Conservation (phyloP, 73 alveolate species). For the Effrenium voratum region DNA sequence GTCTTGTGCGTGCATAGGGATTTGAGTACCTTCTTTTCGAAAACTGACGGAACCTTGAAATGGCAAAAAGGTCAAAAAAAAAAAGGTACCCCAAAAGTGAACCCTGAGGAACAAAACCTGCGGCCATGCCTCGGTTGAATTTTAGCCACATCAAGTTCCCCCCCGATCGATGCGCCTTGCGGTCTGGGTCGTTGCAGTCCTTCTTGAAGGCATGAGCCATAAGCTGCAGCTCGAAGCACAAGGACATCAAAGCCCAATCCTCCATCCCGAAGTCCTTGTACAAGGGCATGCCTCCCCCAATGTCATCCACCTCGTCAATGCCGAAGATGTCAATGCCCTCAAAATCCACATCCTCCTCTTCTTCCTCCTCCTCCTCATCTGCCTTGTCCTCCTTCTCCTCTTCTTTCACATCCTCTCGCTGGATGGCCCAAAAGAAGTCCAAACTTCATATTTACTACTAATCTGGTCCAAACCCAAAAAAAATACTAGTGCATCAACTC, state of each 20-base stretch:
- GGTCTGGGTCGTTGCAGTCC: slow-evolving; percentile 80
- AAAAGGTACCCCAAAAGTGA: too few species aligned
- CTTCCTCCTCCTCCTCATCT: slow-evolving; percentile 31
- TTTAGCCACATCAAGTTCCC: neutral
- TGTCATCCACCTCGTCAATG: slow-evolving; percentile 91
- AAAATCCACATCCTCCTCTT: slow-evolving; percentile 46
- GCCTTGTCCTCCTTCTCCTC: slow-evolving; percentile 20
- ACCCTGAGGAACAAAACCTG: too few species aligned
- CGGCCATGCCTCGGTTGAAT: neutral
- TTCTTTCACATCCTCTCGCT: slow-evolving; percentile 4
- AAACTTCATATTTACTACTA: too few species aligned
- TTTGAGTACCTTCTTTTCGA: too few species aligned
- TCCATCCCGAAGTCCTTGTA: slow-evolving; percentile 50
- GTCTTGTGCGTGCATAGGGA: too few species aligned
- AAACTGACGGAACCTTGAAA: too few species aligned
- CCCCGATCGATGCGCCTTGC: neutral
- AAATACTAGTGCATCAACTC: too few species aligned
- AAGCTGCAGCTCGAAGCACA: slow-evolving; percentile 67
- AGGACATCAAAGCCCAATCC: slow-evolving; percentile 78
- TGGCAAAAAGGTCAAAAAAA: too few species aligned
- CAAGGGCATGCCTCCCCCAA: slow-evolving; percentile 76
- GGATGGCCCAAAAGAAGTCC: too few species aligned
- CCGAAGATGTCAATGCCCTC: slow-evolving; percentile 68
- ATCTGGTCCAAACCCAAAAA: too few species aligned
- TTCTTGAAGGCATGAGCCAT: slow-evolving; percentile 67